phyloP scores from a whole-genome alignment of 345 rosid genomes.

The Limnanthes douglasii region DNA sequence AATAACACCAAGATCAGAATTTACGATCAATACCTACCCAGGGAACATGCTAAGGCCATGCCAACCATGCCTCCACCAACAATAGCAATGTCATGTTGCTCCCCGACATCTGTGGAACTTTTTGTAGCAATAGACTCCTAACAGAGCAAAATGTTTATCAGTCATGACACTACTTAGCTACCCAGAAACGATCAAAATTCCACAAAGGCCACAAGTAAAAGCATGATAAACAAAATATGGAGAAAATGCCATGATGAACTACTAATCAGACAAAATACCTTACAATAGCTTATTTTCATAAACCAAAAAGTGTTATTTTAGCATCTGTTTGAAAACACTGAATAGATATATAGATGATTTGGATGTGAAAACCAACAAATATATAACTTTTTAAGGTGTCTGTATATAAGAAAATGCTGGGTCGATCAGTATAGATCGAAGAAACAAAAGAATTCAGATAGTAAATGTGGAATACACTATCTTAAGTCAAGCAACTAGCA shows the following conservation, averaged over 20 bases:
- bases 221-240: neutral
- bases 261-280: too few relatives aligned
- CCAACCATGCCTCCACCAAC: slow-evolving; percentile 99
- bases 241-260: too few relatives aligned
- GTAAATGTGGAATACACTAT: neutral
- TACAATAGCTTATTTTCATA: too few relatives aligned
- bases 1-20: neutral
- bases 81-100: slow-evolving; percentile 68
- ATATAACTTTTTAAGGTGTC: too few relatives aligned
- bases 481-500: neutral
- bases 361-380: too few relatives aligned
- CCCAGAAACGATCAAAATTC: neutral
- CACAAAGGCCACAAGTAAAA: neutral
- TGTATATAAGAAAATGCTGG: too few relatives aligned
- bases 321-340: too few relatives aligned
- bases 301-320: neutral
- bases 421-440: too few relatives aligned
- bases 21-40: slow-evolving; percentile 28
- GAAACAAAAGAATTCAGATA: neutral
- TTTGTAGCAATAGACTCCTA: slow-evolving; percentile 23
- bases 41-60: slow-evolving; percentile 85
- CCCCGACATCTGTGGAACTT: slow-evolving; percentile 8
- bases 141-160: slow-evolving; percentile 1
- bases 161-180: too few relatives aligned
- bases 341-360: too few relatives aligned